phyloP scores from a whole-genome alignment of 2,329 filamentous ascomycete genomes.

The Neospermospora avenae region DNA sequence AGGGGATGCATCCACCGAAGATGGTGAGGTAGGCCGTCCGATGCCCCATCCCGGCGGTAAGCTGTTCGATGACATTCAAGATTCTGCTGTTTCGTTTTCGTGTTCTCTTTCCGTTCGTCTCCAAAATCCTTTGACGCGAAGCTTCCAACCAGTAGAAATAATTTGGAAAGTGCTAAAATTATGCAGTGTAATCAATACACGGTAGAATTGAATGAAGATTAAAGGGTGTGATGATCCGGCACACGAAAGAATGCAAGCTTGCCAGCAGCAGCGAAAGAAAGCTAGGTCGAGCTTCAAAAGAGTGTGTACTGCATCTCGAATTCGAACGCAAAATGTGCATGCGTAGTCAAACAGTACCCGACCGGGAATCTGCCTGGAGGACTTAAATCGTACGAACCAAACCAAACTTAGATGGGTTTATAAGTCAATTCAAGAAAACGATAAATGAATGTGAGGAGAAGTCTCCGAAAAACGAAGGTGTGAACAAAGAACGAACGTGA shows the following conservation, averaged over 20 bases:
- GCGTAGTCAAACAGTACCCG: not conserved
- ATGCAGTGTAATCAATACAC: constrained; percentile 1
- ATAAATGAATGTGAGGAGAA: not conserved
- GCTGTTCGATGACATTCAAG: constrained; percentile 17
- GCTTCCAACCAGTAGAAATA: constrained; percentile 4
- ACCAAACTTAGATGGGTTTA: not conserved
- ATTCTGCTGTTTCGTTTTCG: not conserved
- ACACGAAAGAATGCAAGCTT: constrained; percentile 16
- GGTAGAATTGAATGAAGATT: not conserved
- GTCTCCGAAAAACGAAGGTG: not conserved
- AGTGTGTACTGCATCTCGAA: constrained; percentile 1
- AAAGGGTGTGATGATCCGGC: constrained; percentile 13
- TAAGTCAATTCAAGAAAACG: constrained; percentile 1
- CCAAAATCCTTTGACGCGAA: not conserved
- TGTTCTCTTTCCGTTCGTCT: not conserved
- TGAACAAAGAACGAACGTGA: not conserved
- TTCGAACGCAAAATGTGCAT: not conserved
- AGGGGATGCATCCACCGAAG: not conserved
- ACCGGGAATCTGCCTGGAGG: too few relatives aligned
- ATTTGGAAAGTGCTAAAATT: constrained; percentile 3
- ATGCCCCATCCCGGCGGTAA: constrained; percentile 2
- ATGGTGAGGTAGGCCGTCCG: constrained; percentile 8
- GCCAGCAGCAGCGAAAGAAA: not conserved
- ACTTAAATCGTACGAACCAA: not conserved
- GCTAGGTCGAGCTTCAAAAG: not conserved